phyloP scores from a whole-genome alignment of 192 early-diverging fungal genomes.

The Gigaspora rosea region DNA sequence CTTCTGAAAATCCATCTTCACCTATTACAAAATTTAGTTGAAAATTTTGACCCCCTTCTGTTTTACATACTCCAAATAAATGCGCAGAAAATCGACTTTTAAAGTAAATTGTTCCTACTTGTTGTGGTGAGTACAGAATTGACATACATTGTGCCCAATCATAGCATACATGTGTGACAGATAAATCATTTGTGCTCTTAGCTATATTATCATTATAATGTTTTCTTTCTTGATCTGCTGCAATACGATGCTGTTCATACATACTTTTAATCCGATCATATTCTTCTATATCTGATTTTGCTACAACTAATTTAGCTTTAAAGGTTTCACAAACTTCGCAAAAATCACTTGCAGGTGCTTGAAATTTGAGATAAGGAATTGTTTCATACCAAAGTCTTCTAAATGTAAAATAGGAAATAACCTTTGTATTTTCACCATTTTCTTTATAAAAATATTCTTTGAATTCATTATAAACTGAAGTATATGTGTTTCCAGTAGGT shows the following conservation, averaged over 20 bases:
- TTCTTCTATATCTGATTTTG: not conserved
- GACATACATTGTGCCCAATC: slow-evolving; percentile 14
- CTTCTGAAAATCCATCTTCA: slow-evolving; percentile 6
- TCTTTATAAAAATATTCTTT: not conserved
- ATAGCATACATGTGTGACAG: slow-evolving; percentile 5
- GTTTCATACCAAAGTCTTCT: not conserved
- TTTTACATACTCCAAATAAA: slow-evolving; percentile 9
- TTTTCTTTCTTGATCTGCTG: not conserved
- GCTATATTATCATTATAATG: slow-evolving; percentile 7
- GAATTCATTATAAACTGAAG: not conserved
- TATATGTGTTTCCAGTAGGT: not conserved
- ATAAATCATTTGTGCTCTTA: not conserved
- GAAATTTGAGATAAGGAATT: not conserved
- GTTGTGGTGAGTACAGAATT: not conserved
- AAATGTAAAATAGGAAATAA: not conserved
- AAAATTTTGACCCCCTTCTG: not conserved
- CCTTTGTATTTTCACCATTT: not conserved
- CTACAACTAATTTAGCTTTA: not conserved
- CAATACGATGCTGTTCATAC: not conserved
- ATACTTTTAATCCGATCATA: not conserved
- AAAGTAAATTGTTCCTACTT: slow-evolving; percentile 13
- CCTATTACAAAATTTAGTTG: slow-evolving; percentile 16
- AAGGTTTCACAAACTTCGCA: not conserved
- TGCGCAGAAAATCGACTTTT: not conserved
- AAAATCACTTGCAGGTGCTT: not conserved